Conservation (phyloP, 495 filamentous ascomycete species). For the Trichoderma virens region DNA sequence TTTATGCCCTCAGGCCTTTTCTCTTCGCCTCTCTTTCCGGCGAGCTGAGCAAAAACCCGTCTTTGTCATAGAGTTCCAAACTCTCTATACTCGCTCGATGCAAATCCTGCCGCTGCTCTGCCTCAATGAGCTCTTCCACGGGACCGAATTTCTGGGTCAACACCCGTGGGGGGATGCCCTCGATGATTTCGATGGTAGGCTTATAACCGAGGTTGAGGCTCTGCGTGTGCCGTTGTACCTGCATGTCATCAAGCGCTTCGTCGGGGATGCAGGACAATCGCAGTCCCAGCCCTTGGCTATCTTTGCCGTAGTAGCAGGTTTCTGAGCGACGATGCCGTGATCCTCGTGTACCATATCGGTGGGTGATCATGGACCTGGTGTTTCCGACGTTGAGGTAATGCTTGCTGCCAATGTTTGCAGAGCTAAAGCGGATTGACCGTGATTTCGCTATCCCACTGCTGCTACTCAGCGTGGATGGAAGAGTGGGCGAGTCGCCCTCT, state of each 20-base stretch:
- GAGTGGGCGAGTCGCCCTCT: constrained; percentile 18
- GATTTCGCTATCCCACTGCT: constrained; percentile 16
- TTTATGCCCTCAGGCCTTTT: neutral
- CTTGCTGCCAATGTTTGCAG: constrained; percentile 13
- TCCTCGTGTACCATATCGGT: neutral
- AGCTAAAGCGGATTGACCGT: neutral
- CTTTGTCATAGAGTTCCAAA: constrained; percentile 31
- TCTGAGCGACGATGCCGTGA: neutral
- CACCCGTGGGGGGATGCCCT: constrained; percentile 13
- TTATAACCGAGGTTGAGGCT: neutral
- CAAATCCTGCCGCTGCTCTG: constrained; percentile 1
- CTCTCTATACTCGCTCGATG: constrained; percentile 21
- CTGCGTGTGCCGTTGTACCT: neutral
- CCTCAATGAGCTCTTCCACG: constrained; percentile 11
- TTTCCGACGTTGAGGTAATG: constrained; percentile 24
- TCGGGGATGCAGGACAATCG: neutral
- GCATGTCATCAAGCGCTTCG: neutral
- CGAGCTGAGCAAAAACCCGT: constrained; percentile 34
- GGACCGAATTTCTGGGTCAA: constrained; percentile 12
- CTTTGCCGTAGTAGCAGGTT: neutral
- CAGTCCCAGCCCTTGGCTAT: neutral
- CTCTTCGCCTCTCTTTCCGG: constrained; percentile 7
- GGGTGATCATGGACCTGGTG: neutral
- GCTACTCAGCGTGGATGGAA: constrained; percentile 21
- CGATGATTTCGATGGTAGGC: neutral